Conservation (phyloP, 441 rosid genomes). For the Mallotus repandus region DNA sequence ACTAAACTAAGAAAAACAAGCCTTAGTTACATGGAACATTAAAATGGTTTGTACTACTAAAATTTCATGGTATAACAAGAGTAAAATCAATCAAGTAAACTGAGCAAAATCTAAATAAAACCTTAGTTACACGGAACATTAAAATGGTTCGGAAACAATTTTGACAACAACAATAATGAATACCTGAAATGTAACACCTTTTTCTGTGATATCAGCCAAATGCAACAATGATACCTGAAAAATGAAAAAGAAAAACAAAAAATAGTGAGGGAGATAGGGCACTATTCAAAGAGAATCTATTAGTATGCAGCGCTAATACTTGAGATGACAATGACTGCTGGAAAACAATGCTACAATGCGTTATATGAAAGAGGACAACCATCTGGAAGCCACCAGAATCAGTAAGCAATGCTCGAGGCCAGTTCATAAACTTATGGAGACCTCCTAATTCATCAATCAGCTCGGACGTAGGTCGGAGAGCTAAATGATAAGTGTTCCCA, state of each 20-base stretch:
- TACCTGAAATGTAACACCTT: constrained; percentile 84
- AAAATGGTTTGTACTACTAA: constrained; percentile 2
- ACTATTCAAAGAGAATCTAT: background rate
- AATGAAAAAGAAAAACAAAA: constrained; percentile 5
- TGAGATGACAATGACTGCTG: background rate
- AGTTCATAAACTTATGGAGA: constrained; percentile 81
- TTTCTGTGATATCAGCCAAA: constrained; percentile 74
- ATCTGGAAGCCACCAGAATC: constrained; percentile 92
- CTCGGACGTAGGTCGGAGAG: constrained; percentile 74
- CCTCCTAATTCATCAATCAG: constrained; percentile 74
- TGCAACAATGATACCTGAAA: constrained; percentile 71
- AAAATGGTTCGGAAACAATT: background rate
- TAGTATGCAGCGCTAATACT: background rate
- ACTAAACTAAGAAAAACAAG: constrained; percentile 45
- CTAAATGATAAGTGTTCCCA: constrained; percentile 81
- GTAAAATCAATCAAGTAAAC: background rate
- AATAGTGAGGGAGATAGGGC: background rate
- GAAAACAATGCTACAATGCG: background rate
- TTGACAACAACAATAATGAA: constrained; percentile 10
- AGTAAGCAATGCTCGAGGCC: constrained; percentile 79
- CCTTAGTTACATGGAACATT: constrained; percentile 22
- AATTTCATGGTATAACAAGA: background rate
- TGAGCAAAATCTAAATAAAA: background rate
- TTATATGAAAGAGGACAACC: constrained; percentile 35
- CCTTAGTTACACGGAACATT: no score